phyloP scores from a whole-genome alignment of 2,329 filamentous ascomycete species.

The Aspergillus vadensis region DNA sequence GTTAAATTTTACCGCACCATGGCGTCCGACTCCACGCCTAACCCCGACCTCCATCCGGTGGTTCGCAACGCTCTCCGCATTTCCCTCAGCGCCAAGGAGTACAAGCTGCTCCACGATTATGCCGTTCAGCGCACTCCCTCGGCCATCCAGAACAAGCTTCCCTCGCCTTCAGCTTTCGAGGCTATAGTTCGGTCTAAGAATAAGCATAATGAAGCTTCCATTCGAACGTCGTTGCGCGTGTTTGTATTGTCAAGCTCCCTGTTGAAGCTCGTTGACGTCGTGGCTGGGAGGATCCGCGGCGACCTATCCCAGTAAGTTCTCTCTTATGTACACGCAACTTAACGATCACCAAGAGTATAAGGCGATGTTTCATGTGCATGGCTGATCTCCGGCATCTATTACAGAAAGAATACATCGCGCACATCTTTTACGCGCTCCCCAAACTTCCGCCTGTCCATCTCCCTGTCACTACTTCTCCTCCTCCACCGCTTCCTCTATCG shows the following conservation, averaged over 20 bases:
- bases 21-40: slow-evolving; percentile 23
- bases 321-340: neutral
- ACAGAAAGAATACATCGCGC: slow-evolving; percentile 38
- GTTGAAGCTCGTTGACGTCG: slow-evolving; percentile 63
- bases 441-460: slow-evolving; percentile 76
- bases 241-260: slow-evolving; percentile 66
- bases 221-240: slow-evolving; percentile 70
- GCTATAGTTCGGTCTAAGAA: slow-evolving; percentile 56
- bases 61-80: slow-evolving; percentile 85
- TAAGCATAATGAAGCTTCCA: slow-evolving; percentile 69
- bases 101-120: slow-evolving; percentile 80
- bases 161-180: slow-evolving; percentile 54
- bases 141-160: slow-evolving; percentile 58
- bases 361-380: neutral
- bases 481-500: slow-evolving; percentile 87
- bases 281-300: slow-evolving; percentile 39
- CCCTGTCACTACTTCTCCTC: slow-evolving; percentile 80
- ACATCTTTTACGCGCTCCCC: slow-evolving; percentile 57
- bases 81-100: slow-evolving; percentile 80
- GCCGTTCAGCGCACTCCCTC: slow-evolving; percentile 70
- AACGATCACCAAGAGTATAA: neutral
- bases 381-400: neutral
- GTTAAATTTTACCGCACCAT: slow-evolving; percentile 21
- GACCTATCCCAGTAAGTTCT: slow-evolving; percentile 26
- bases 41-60: slow-evolving; percentile 62